Evolutionary conservation across 1,139 yeast species (phyloP).

Genomic region (Diutina scorzettiae): DNA sequence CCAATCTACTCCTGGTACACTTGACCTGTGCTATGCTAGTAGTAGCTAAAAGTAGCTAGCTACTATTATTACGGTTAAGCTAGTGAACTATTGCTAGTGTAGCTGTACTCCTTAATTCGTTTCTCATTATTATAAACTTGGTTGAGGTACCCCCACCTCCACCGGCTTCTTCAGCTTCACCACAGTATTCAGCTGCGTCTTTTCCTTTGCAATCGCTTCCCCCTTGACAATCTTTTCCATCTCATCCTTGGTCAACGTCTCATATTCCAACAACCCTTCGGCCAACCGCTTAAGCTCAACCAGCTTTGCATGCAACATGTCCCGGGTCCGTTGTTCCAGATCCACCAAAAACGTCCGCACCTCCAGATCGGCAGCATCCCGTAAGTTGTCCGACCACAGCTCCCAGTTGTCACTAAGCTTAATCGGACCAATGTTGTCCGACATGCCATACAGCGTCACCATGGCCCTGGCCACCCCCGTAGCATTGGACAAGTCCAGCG

Average conservation of each 20-base stretch:
- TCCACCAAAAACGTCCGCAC: conserved; percentile 62
- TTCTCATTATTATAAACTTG: too few species aligned
- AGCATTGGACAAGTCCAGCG: conserved; percentile 81
- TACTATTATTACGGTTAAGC: too few species aligned
- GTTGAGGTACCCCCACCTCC: background rate
- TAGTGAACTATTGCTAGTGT: too few species aligned
- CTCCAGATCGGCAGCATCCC: conserved; percentile 88
- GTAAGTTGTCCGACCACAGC: conserved; percentile 80
- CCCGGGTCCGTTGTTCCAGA: conserved; percentile 73
- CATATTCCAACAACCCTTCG: conserved; percentile 87
- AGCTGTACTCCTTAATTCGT: too few species aligned
- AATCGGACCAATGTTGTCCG: conserved; percentile 87
- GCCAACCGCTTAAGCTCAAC: conserved; percentile 82
- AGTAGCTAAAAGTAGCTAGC: too few species aligned
- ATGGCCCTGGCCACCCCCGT: conserved; percentile 90
- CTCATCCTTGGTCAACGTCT: conserved; percentile 84
- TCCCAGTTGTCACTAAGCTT: conserved; percentile 83
- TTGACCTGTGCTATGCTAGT: too few species aligned
- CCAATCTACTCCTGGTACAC: too few species aligned
- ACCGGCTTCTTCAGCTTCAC: conserved; percentile 29
- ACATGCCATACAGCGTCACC: conserved; percentile 97
- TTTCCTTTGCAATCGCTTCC: conserved; percentile 54
- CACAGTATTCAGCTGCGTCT: conserved; percentile 63
- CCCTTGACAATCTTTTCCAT: conserved; percentile 81
- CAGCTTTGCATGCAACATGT: conserved; percentile 45